Evolutionary conservation across 768 basidiomycete species (phyloP).

Genomic region (Podaxis pistillaris): DNA sequence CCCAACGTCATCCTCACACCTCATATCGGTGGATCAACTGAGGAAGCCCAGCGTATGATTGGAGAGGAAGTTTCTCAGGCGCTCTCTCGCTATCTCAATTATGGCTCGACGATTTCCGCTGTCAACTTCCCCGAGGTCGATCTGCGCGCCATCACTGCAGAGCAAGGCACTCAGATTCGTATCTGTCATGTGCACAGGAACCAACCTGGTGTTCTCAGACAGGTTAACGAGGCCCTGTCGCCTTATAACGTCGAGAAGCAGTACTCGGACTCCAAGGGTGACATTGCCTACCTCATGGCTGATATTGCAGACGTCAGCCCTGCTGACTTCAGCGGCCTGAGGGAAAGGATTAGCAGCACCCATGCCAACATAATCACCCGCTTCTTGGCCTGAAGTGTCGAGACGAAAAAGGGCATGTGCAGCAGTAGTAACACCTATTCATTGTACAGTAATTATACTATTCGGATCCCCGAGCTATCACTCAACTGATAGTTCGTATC

Average conservation of each 20-base stretch:
- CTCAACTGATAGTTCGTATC: conserved; percentile 34
- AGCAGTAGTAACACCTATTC: conserved; percentile 21
- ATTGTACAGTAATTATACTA: conserved; percentile 19
- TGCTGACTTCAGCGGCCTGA: conserved; percentile 73
- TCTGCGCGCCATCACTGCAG: conserved; percentile 84
- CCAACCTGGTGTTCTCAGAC: conserved; percentile 90
- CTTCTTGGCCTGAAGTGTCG: conserved; percentile 54
- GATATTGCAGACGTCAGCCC: conserved; percentile 92
- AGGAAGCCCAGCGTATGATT: conserved; percentile 97
- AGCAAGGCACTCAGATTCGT: conserved; percentile 79
- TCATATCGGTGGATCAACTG: conserved; percentile 98
- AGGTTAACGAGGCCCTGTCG: conserved; percentile 91
- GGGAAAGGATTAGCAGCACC: conserved; percentile 74
- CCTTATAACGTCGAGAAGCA: conserved; percentile 99
- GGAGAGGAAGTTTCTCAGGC: conserved; percentile 91
- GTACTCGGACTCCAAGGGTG: conserved; percentile 95
- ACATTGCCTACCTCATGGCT: conserved; percentile 93
- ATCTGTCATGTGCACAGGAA: conserved; percentile 96
- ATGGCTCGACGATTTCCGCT: conserved; percentile 85
- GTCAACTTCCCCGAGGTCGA: conserved; percentile 99
- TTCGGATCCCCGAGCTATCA: conserved; percentile 26
- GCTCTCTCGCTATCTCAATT: conserved; percentile 86
- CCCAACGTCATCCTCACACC: conserved; percentile 97
- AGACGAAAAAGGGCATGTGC: conserved; percentile 30
- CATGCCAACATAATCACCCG: conserved; percentile 89